Base-by-base conservation (phyloP, 2,329 filamentous ascomycete genomes). In the Akanthomyces muscarius region DNA sequence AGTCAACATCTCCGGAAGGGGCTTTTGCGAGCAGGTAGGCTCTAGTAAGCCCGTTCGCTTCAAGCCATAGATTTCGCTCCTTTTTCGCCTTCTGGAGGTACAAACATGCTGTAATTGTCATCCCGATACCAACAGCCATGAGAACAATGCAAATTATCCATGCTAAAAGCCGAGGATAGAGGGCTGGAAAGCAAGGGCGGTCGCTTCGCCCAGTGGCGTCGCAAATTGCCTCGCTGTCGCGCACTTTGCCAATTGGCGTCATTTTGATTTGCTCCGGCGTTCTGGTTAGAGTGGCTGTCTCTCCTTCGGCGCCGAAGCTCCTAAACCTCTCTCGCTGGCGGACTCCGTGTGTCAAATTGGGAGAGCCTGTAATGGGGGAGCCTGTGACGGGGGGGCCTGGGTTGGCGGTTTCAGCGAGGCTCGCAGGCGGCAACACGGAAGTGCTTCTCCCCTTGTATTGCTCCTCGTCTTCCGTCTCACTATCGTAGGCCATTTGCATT, bases 1-100 rank as follows among this genome's bases (percentile, higher is more conserved):
- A 52, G 10, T 33, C 52, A 28, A 56, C 41, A 10, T 50, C 6
- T 13, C 41, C 52, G 1, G 28, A 3, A 14, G 50, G 51, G 5
- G 60, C 60, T 16, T 38, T 41, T 7, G 25, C n/a, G 10, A 74
- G 56, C 65, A 75, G 66, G 38, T 74, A 69, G n/a, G 53, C 62
- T 61, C 69, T 66, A n/a, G 74, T 73, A 42, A 69, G 38, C 18
- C 67, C 66, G 54, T 77, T 76, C 6, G 69, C 73, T 42, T 64
- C 55, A 13, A 69, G 25, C 75, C 74, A 77, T 13, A 73, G 65
- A 3, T 66, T 7, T 50, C 21, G 42, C 52, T 62, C 52, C 6
- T 23, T 30, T 38, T 25, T 21, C 2, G 7, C 18, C 23, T 36
- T 7, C 21, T 21, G 8, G 2, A 33, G 5, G 33, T 30, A n/a